Percentiles rank a stretch among this genome's conserved stretches.
Evolutionary conservation across 306 rosid genomes (phyloP).

Genomic region (Medicago lupulina): DNA sequence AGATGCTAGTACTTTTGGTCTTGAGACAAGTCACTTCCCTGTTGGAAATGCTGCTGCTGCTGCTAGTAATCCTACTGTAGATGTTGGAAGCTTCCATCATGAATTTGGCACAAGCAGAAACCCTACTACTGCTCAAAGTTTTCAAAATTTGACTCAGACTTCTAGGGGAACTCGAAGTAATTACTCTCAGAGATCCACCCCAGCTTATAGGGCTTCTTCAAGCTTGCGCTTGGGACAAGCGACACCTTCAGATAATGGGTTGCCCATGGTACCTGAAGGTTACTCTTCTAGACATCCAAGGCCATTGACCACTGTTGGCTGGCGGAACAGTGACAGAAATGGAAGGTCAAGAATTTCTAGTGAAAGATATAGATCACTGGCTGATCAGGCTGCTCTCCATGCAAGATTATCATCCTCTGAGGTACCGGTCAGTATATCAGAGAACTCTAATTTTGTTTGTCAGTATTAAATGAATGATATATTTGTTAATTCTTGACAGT

Average conservation of each 20-base stretch:
- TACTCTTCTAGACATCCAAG: conserved; percentile 68
- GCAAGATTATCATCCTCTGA: conserved; percentile 63
- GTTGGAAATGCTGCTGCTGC: conserved; percentile 54
- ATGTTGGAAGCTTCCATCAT: conserved; percentile 66
- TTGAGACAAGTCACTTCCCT: conserved; percentile 61
- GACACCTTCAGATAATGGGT: conserved; percentile 67
- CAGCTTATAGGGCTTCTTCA: conserved; percentile 71
- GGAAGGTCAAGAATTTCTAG: conserved; percentile 74
- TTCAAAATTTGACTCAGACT: conserved; percentile 56
- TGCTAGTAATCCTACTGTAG: conserved; percentile 58
- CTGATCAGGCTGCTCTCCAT: conserved; percentile 55
- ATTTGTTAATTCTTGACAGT: conserved; percentile 13
- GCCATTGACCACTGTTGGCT: conserved; percentile 54
- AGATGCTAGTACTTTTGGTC: conserved; percentile 65
- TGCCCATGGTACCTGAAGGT: conserved; percentile 65
- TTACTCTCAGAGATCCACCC: conserved; percentile 70
- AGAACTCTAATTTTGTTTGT: conserved; percentile 35
- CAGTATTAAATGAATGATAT: conserved; percentile 27
- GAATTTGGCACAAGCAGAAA: conserved; percentile 60
- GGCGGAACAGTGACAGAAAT: conserved; percentile 68
- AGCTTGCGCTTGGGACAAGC: conserved; percentile 62
- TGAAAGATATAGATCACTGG: conserved; percentile 59
- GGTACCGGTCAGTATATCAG: conserved; percentile 47
- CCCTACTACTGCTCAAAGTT: conserved; percentile 58
- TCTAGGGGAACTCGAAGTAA: conserved; percentile 68